phyloP scores from a whole-genome alignment of 495 filamentous ascomycete genomes.

The Podospora didyma region DNA sequence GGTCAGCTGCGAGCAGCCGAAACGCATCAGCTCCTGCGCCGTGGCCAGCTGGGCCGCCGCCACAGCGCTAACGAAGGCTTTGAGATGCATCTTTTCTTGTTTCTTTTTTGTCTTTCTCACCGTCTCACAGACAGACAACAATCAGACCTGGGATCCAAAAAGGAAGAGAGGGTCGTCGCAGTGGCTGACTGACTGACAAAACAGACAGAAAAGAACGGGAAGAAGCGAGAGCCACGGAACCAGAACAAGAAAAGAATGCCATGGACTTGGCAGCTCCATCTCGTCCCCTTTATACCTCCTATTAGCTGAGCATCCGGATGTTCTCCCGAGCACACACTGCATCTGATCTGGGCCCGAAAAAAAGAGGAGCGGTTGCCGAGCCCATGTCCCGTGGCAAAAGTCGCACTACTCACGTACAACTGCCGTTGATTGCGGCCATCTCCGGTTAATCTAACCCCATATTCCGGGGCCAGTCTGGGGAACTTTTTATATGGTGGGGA shows the following conservation, averaged over 20 bases:
- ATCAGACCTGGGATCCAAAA: too few species aligned
- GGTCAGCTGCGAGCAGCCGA: conserved; percentile 43
- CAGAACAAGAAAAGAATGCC: not conserved
- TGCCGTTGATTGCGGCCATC: conserved; percentile 4
- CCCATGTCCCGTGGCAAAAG: not conserved
- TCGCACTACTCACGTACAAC: conserved; percentile 4
- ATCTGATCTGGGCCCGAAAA: conserved; percentile 2
- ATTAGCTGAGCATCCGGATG: too few species aligned
- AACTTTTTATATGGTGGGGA: conserved; percentile 10
- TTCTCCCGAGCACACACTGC: too few species aligned
- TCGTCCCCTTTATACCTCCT: conserved; percentile 8
- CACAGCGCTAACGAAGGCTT: conserved; percentile 10
- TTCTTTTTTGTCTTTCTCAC: not conserved
- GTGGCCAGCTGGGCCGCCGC: conserved; percentile 13
- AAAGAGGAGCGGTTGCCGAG: not conserved
- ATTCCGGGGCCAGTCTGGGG: conserved; percentile 13
- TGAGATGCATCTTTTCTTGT: conserved; percentile 15
- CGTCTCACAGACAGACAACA: not conserved
- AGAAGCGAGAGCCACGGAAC: conserved; percentile 10
- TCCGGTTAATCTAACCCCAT: conserved; percentile 13
- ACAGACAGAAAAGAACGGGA: conserved; percentile 3
- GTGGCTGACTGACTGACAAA: too few species aligned
- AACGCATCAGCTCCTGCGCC: conserved; percentile 42
- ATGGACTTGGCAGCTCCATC: conserved; percentile 3
- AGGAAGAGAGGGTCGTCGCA: too few species aligned